Base-by-base conservation (phyloP, 2,329 filamentous ascomycete species). In the Lojkania enalia region DNA sequence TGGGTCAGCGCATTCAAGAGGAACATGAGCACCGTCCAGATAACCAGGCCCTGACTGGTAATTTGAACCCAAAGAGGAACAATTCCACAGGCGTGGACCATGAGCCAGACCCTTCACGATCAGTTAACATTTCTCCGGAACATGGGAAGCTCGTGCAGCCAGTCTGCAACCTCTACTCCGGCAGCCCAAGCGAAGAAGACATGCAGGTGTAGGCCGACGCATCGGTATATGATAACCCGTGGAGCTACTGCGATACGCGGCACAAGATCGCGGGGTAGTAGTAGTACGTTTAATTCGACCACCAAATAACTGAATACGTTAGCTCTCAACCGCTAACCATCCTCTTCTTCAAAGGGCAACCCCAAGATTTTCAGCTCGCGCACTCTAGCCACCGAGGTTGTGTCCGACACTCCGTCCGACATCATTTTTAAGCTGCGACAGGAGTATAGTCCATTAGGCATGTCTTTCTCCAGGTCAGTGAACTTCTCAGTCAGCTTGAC, bases 401-500 rank as follows among this genome's bases (percentile, higher is more conserved):
- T 75, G 4, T 64, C 66, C 1, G 67, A 66, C 5, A 66, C 64
- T 3, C 56, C 66, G 0, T 64, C 65, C 3, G 60, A 71, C 20
- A 69, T 79, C 7, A 66, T 75, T 3, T 78, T 76, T 58, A 78
- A 78, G 60, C 57, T 76, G 46, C 67, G 69, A 53, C 74, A 77
- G 45, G 73, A 74, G 46, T 78, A 77, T 45, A 76, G 69, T 3
- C 74, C 73, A 3, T 66, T 63, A 20, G 57, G 67, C 0, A 37
- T 73, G 21, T 64, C 71, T 3, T 57, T 65, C 1, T 53, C 77
- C 1, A 77, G 77, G 1, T 77, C 74, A 3, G 77, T 82, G 46
- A 80, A 79, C 46, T 77, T 76, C 2, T 63, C 82, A 1, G 75
- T 82, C 3, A 76, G 73, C 16, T 57, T 83, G 45, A 76, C 72